A percentile compares a stretch with the other conserved stretches of the same genome.
These are phyloP conservation scores for Pyrus bretschneideri DNA, from an alignment of 306 rosid genomes.

Conservation along the genomic window DNA sequence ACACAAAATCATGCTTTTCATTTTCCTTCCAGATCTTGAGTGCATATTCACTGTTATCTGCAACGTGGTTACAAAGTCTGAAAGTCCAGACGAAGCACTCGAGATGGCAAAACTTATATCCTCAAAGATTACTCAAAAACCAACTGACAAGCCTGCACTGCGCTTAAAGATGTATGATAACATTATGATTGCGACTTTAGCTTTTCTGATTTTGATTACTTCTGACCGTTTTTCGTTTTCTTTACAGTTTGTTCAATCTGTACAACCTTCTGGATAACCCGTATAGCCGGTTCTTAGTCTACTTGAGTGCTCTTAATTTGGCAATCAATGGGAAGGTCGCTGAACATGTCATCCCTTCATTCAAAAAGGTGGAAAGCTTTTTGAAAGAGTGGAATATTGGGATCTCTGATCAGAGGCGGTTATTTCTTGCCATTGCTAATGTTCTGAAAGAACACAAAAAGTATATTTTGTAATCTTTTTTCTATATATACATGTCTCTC, in stretches of 20 bases:
- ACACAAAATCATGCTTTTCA: background rate
- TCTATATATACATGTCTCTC: background rate
- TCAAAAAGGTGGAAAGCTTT: constrained; percentile 69
- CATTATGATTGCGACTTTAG: background rate
- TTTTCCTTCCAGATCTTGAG: constrained; percentile 55
- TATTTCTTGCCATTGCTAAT: constrained; percentile 65
- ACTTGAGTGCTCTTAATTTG: constrained; percentile 65
- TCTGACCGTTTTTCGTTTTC: constrained; percentile 3
- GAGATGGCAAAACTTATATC: constrained; percentile 74
- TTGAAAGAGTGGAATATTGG: constrained; percentile 93
- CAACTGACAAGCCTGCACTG: constrained; percentile 68
- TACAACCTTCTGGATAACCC: constrained; percentile 83
- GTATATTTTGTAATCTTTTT: constrained; percentile 23
- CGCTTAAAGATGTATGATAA: constrained; percentile 73
- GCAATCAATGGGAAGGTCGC: constrained; percentile 76
- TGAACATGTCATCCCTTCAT: constrained; percentile 63
- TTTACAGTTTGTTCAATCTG: constrained; percentile 73
- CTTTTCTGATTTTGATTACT: background rate
- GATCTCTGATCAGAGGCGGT: constrained; percentile 55
- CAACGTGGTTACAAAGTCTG: constrained; percentile 71
- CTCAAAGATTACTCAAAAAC: constrained; percentile 57
- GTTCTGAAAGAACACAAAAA: constrained; percentile 80
- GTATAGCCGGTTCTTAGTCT: constrained; percentile 63
- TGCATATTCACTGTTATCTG: constrained; percentile 78
- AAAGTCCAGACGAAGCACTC: constrained; percentile 61